phyloP scores from a whole-genome alignment of 2,329 filamentous ascomycete genomes.

The Claviceps africana region DNA sequence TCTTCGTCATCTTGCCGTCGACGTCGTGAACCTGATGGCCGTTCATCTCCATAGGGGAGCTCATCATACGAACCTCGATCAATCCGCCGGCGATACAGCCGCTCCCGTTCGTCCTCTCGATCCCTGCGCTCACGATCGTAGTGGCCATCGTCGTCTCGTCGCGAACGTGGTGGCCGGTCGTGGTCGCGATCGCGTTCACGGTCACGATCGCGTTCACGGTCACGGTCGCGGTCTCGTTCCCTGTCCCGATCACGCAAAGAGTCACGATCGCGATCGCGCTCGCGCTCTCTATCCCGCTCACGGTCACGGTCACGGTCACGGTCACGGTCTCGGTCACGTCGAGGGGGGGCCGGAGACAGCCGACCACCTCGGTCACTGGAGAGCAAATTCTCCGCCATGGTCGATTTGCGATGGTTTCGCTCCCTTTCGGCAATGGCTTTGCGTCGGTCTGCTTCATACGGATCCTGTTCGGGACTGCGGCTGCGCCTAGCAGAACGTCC shows the following conservation, averaged over 20 bases:
- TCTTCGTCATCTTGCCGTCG: conserved; percentile 68
- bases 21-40: conserved; percentile 52
- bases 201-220: conserved; percentile 12
- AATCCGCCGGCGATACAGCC: conserved; percentile 65
- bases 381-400: conserved; percentile 50
- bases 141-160: conserved; percentile 49
- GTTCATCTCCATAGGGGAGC: conserved; percentile 76
- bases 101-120: conserved; percentile 80
- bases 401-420: conserved; percentile 75
- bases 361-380: conserved; percentile 36
- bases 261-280: conserved; percentile 20
- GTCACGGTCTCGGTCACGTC: conserved; percentile 29
- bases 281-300: conserved; percentile 16
- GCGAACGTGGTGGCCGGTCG: conserved; percentile 37
- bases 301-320: conserved; percentile 28
- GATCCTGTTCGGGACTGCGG: conserved; percentile 80
- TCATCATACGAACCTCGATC: conserved; percentile 72
- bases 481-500: conserved; percentile 50
- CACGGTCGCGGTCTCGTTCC: conserved; percentile 16
- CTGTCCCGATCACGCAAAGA: conserved; percentile 16
- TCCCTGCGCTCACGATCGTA: conserved; percentile 82
- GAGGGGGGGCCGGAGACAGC: conserved; percentile 25
- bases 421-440: conserved; percentile 90
- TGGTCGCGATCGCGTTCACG: conserved; percentile 23
- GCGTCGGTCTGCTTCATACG: conserved; percentile 88